These are phyloP conservation scores for Acer saccharum DNA, from an alignment of 345 rosid genomes.

Conservation along the genomic window DNA sequence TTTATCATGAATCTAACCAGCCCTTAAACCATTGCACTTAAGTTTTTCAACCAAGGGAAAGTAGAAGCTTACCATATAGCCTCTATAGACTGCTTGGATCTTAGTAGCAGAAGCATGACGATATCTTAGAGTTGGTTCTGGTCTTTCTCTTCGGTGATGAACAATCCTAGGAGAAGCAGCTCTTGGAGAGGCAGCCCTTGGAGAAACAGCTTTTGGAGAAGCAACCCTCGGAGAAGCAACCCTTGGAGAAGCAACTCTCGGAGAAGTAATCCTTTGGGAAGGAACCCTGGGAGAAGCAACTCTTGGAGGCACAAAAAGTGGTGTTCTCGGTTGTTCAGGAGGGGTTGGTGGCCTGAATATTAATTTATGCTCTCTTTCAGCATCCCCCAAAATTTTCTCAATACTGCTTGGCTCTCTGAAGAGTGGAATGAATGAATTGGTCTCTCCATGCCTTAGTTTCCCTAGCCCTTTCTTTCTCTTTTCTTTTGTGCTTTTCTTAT, in stretches of 20 bases:
- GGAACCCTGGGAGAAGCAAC: constrained; percentile 53
- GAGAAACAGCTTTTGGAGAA: constrained; percentile 52
- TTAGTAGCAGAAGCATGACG: constrained; percentile 71
- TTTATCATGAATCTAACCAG: too few relatives aligned
- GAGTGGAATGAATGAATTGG: constrained; percentile 76
- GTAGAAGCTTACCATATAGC: constrained; percentile 68
- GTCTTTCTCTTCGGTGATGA: constrained; percentile 56
- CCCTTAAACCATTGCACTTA: too few relatives aligned
- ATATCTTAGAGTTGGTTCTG: constrained; percentile 63
- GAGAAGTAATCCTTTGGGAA: constrained; percentile 55
- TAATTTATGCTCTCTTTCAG: constrained; percentile 79
- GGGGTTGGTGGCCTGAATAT: constrained; percentile 74
- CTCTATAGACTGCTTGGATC: constrained; percentile 90
- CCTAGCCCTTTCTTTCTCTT: constrained; percentile 73
- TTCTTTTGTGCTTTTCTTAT: constrained; percentile 53
- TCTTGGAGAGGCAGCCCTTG: constrained; percentile 35
- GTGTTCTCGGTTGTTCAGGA: constrained; percentile 49
- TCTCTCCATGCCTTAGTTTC: constrained; percentile 63
- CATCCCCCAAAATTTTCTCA: constrained; percentile 90
- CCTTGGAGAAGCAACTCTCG: constrained; percentile 46
- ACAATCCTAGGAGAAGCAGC: constrained; percentile 42
- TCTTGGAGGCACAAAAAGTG: constrained; percentile 52
- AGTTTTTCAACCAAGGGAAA: neutral
- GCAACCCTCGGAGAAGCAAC: constrained; percentile 58
- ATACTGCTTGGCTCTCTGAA: constrained; percentile 90